Evolutionary conservation across 2,329 filamentous ascomycete species (phyloP), one percentile per base, ranked within the genome.

Genomic region (Penicillium sp.): DNA sequence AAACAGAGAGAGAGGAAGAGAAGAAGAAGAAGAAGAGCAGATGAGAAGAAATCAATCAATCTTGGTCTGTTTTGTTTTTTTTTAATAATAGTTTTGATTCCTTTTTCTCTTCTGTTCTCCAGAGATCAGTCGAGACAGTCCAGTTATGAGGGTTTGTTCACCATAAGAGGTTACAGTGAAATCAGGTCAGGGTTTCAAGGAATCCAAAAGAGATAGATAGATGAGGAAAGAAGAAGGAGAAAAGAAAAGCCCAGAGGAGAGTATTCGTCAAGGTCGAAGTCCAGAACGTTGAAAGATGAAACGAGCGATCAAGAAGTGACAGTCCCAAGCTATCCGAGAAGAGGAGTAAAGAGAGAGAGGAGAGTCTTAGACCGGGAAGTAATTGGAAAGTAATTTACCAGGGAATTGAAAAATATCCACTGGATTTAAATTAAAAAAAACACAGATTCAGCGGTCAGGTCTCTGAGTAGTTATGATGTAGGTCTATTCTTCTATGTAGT

Each of bases 401-500:
- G 22, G 22, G 8, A 25, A 25, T 25, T 3, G 19, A 25, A 25
- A 25, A 25, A 22, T 22, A 22, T 22, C 19, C 19, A 22, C 19
- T 22, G 19, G 19, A 22, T 22, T 22, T 22, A 3, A 22, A 22
- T 22, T 22, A 22, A 22, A 5, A 5, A 22, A 3, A 22, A 5
- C 3, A 22, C 5, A 55, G 43, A 48, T 52, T 31, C 41, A 55
- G 54, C 50, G 54, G 54, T 57, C 54, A 50, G 47, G 34, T 46
- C 52, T 34, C 3, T 22, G 19, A 22, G 19, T 22, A n/a, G n/a
- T n/a, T n/a, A n/a, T n/a, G n/a, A n/a, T n/a, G n/a, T n/a, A n/a
- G n/a, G n/a, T n/a, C n/a, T n/a, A n/a, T n/a, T n/a, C n/a, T n/a
- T n/a, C n/a, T n/a, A n/a, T n/a, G n/a, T n/a, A n/a, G n/a, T n/a